Conservation (phyloP, 2,329 filamentous ascomycete genomes). For the Parascedosporium putredinis region DNA sequence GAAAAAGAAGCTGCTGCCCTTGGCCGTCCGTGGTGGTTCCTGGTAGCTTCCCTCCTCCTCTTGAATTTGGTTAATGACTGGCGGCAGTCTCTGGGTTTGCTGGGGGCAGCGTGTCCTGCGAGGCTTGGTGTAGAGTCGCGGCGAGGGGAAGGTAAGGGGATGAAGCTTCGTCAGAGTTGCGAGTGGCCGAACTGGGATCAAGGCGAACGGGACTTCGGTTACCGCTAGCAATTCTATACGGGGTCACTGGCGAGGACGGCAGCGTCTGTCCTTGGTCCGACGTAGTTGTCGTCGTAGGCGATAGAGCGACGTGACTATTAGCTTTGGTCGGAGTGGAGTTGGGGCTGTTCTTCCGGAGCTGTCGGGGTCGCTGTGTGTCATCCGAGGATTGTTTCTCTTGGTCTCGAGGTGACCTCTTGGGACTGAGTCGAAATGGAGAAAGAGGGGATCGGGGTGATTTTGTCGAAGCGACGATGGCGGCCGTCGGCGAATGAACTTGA, state of each 20-base stretch:
- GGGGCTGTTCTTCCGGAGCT: constrained; percentile 10
- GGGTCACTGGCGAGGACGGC: background rate
- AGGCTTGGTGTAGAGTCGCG: constrained; percentile 16
- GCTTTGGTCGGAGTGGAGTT: constrained; percentile 1
- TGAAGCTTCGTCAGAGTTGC: constrained; percentile 14
- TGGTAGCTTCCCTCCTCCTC: constrained; percentile 17
- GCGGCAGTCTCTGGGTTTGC: constrained; percentile 13
- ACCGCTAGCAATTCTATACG: background rate
- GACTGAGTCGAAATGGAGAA: constrained; percentile 34
- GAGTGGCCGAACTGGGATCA: background rate
- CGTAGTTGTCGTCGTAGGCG: background rate
- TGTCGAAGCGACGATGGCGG: constrained; percentile 23
- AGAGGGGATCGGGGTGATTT: constrained; percentile 29
- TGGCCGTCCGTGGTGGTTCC: constrained; percentile 31
- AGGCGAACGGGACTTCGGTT: background rate
- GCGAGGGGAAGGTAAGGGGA: constrained; percentile 19
- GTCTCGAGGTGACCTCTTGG: constrained; percentile 18
- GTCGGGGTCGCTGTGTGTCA: constrained; percentile 6
- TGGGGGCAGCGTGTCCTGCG: constrained; percentile 15
- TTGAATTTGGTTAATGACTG: background rate
- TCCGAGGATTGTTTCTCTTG: constrained; percentile 11
- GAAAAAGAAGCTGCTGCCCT: constrained; percentile 39
- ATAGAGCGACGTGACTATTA: background rate
- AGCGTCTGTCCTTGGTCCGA: background rate
- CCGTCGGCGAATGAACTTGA: constrained; percentile 6